Base-by-base conservation (phyloP, 257 asterid species). In the Ajuga chamaepitys region DNA sequence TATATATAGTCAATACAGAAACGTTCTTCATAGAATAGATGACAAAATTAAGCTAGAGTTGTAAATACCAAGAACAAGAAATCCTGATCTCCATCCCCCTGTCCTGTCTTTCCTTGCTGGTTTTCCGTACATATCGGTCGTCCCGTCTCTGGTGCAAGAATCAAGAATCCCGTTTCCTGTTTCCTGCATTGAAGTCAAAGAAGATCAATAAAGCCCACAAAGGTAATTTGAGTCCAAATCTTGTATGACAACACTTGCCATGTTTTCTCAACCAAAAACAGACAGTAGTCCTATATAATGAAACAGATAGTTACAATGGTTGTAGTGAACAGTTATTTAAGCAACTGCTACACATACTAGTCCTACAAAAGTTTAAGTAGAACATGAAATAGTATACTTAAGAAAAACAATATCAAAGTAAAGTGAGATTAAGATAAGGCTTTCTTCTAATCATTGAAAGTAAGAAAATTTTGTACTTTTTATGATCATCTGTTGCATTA, bases 71-170 rank as follows among this genome's bases (percentile, higher is more conserved):
- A 89, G 83, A 51, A 89, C 72, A 14, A 89, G 66, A 51, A 58
- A 75, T 48, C 89, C 97, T 4, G 90, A 83, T 77, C 75, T 85
- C 97, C 97, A 89, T 62, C 95, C 88, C 55, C 97, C 97, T 8
- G 86, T 85, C 81, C 78, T 83, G 13, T 62, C 77, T 67, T 75
- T 85, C 47, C 25, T 72, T 50, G 86, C 87, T 37, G 95, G 92
- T 68, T 82, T 85, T 20, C 85, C 86, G 42, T 76, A 69, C 64
- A 73, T 54, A 68, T 87, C 88, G 7, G 77, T 50, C 0, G 91
- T 73, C 67, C 85, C 95, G 72, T 86, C 96, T 80, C 77, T 76
- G 28, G 90, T 81, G 78, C 81, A 79, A 53, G 73, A 65, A 28
- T 80, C 78, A 40, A 73, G 54, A 67, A 66, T 74, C 53, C 63